phyloP scores from a whole-genome alignment of 441 rosid genomes.

The Bruguiera hainesii region DNA sequence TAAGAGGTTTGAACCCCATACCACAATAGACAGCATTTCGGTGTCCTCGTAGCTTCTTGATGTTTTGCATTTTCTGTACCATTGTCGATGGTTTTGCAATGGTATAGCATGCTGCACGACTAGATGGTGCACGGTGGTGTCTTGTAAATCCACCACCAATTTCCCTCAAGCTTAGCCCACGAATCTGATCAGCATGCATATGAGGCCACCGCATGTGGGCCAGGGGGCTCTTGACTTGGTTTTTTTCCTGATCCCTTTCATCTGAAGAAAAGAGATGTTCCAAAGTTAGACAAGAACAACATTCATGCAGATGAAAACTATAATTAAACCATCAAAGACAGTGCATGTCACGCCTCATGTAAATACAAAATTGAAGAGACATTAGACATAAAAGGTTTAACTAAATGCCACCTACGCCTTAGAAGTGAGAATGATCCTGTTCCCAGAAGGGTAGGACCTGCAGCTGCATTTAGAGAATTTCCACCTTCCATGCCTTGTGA shows the following conservation, averaged over 20 bases:
- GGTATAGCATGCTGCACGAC: constrained; percentile 86
- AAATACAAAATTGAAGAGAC: background rate
- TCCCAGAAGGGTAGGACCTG: constrained; percentile 96
- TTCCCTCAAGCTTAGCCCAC: constrained; percentile 89
- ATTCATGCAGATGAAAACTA: too few relatives aligned
- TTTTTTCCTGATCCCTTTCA: constrained; percentile 40
- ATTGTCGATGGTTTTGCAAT: constrained; percentile 91
- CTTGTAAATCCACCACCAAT: constrained; percentile 97
- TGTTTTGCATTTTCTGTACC: constrained; percentile 96
- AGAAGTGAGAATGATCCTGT: constrained; percentile 85
- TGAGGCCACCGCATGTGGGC: constrained; percentile 95
- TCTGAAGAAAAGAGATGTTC: constrained; percentile 40
- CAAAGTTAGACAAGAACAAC: constrained; percentile 11
- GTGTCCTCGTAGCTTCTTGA: constrained; percentile 91
- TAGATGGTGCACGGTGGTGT: constrained; percentile 96
- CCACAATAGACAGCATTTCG: constrained; percentile 99
- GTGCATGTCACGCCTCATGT: too few relatives aligned
- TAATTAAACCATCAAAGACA: too few relatives aligned
- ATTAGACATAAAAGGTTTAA: constrained; percentile 14
- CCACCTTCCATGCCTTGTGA: constrained; percentile 44
- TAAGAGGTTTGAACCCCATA: constrained; percentile 28
- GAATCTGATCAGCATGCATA: constrained; percentile 84
- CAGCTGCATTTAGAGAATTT: constrained; percentile 64
- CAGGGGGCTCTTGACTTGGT: constrained; percentile 46
- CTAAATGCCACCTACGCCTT: constrained; percentile 66